These are phyloP conservation scores for Arabidopsis hybrid DNA, from an alignment of 441 rosid species.

Conservation along the genomic window DNA sequence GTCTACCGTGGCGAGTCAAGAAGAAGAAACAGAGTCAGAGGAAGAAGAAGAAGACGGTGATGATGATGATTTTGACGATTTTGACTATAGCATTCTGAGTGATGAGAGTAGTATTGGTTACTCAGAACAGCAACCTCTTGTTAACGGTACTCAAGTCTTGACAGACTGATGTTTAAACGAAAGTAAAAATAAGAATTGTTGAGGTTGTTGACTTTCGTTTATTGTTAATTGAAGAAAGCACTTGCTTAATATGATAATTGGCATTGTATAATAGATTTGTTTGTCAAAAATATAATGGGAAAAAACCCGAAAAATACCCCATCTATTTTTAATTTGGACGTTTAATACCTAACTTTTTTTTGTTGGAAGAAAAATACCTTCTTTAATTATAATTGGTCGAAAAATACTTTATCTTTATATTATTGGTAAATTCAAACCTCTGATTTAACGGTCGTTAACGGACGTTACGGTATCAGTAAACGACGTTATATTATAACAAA, in stretches of 20 bases:
- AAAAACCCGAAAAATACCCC: no score
- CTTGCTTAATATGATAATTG: slow-evolving; percentile 17
- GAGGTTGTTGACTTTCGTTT: neutral
- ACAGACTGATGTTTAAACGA: slow-evolving; percentile 56
- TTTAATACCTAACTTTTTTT: no score
- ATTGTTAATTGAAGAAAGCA: neutral
- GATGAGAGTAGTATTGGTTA: slow-evolving; percentile 50
- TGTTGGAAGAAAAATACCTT: no score
- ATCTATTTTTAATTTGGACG: no score
- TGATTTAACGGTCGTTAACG: no score
- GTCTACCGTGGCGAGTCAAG: slow-evolving; percentile 45
- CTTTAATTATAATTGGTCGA: no score
- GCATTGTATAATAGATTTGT: neutral
- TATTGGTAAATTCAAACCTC: no score
- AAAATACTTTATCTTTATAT: no score
- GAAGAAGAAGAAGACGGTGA: slow-evolving; percentile 27
- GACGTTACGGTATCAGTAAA: no score
- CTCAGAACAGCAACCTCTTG: slow-evolving; percentile 70
- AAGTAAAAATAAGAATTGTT: slow-evolving; percentile 28
- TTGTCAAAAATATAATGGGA: no score
- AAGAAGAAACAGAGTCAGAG: slow-evolving; percentile 41
- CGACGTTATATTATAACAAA: no score
- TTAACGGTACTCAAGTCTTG: slow-evolving; percentile 79
- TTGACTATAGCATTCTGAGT: slow-evolving; percentile 78
- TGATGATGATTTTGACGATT: slow-evolving; percentile 60